Evolutionary conservation across 176 grass and related monocot species (phyloP), one percentile per base, ranked within the genome.

Genomic region (Hordeum vulgare): DNA sequence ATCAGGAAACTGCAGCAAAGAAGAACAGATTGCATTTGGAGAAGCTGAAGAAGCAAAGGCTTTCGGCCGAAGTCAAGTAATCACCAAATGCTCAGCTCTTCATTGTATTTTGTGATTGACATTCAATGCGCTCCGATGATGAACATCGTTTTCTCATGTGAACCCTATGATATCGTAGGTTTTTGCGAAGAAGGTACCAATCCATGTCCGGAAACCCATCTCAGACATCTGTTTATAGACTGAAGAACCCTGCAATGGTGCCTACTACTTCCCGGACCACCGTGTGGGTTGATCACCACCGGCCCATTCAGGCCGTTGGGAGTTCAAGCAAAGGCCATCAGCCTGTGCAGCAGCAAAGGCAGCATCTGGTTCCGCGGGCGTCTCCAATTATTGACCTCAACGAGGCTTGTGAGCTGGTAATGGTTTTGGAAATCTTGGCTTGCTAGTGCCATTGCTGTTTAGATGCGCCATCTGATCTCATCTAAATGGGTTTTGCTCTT

Each of bases 51-150:
- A 90, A 88, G 66, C 75, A 83, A 61, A 90, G 31, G 71, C 85
- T 90, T 80, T 79, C 83, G 75, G 87, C 82, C 49, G 90, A 94
- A 94, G 82, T 94, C 82, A 94, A 88, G 93, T 94, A 74, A 84
- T 67, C 14, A 31, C 35, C 56, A 27, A 82, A 45, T 25, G 36
- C 83, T 7, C 41, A 28, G 4, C 39, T 45, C 47, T 44, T 70
- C 21, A 18, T 41, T 9, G 17, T 25, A 17, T 17, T 26, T 36
- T 34, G 33, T 74, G 23, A 66, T 18, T 7, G 42, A 1, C 14
- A 15, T 49, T 51, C 47, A 51, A 51, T 18, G 15, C 5, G 15
- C 47, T 51, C 39, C 21, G 11, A 61, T 74, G 58, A 21, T 41
- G 42, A 33, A 17, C 49, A 81, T 13, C 20, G 28, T 64, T 11